Conservation (phyloP, 2,329 filamentous ascomycete species). For the Tolypocladium guangdongense region DNA sequence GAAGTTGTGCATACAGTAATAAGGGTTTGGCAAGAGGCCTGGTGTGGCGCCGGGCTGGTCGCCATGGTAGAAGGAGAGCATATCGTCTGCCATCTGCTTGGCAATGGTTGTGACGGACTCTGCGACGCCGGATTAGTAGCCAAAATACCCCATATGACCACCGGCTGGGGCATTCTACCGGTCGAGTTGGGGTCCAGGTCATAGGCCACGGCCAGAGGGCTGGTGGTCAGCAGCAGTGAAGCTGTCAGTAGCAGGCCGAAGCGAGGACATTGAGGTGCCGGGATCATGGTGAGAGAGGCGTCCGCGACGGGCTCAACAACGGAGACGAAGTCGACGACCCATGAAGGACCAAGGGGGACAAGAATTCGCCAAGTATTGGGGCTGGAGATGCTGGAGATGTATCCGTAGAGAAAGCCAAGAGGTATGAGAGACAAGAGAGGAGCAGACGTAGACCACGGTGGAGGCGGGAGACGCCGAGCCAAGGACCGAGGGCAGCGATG, state of each 20-base stretch:
- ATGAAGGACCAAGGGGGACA: background rate
- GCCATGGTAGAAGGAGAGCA: constrained; percentile 33
- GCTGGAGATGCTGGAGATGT: background rate
- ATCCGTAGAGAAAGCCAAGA: background rate
- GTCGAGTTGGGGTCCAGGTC: constrained; percentile 25
- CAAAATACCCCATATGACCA: background rate
- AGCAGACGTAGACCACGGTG: background rate
- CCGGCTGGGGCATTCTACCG: constrained; percentile 12
- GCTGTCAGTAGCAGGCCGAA: constrained; percentile 10
- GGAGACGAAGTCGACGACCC: constrained; percentile 4
- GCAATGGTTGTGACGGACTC: constrained; percentile 39
- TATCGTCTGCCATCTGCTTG: constrained; percentile 38
- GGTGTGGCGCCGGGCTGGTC: constrained; percentile 38
- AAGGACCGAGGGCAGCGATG: background rate
- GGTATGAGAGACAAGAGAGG: background rate
- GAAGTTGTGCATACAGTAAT: constrained; percentile 35
- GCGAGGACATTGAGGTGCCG: constrained; percentile 5
- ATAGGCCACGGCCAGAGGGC: constrained; percentile 19
- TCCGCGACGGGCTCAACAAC: constrained; percentile 1
- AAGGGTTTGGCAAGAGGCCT: constrained; percentile 40
- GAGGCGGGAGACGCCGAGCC: background rate
- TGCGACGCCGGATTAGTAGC: constrained; percentile 13
- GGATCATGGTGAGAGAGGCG: constrained; percentile 8
- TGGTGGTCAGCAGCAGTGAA: constrained; percentile 13
- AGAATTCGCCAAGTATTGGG: background rate